Evolutionary conservation across 768 basidiomycete genomes (phyloP).

Genomic region (Agrocybe pediades): DNA sequence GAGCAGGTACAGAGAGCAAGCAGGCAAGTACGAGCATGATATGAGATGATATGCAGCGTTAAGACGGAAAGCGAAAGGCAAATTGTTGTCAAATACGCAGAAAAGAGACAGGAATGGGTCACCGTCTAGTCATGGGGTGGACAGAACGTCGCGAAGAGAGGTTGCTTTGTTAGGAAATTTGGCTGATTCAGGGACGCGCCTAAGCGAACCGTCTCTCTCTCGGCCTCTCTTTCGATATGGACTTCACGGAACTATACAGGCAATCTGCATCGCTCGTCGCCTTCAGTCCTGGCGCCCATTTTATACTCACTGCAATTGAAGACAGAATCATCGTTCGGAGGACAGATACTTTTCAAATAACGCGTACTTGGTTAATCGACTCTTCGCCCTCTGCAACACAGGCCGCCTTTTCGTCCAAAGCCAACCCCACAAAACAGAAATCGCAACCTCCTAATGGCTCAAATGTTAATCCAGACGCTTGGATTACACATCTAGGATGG

Average conservation of each 20-base stretch:
- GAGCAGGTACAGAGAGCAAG: background rate
- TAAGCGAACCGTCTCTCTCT: background rate
- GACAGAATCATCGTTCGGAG: slow-evolving; percentile 83
- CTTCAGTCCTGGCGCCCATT: slow-evolving; percentile 88
- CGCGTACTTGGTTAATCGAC: slow-evolving; percentile 76
- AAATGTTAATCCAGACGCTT: slow-evolving; percentile 29
- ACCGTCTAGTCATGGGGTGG: background rate
- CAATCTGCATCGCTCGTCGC: slow-evolving; percentile 70
- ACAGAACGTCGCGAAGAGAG: background rate
- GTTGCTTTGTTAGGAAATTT: background rate
- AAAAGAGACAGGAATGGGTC: background rate
- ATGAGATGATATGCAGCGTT: too few relatives aligned
- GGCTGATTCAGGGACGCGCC: background rate
- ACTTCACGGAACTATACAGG: slow-evolving; percentile 86
- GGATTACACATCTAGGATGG: slow-evolving; percentile 82
- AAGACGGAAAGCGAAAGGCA: too few relatives aligned
- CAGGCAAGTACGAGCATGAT: too few relatives aligned
- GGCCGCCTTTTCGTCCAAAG: slow-evolving; percentile 37
- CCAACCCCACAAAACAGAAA: slow-evolving; percentile 31
- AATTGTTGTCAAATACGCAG: too few relatives aligned
- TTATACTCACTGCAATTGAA: slow-evolving; percentile 78
- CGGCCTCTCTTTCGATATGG: slow-evolving; percentile 45
- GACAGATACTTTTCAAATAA: slow-evolving; percentile 81
- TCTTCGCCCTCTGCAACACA: slow-evolving; percentile 52
- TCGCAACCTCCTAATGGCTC: slow-evolving; percentile 22